Percentiles rank a stretch among this genome's conserved stretches.
Evolutionary conservation across 352 stramenopile species (phyloP).

Genomic region (Phytophthora colocasiae): DNA sequence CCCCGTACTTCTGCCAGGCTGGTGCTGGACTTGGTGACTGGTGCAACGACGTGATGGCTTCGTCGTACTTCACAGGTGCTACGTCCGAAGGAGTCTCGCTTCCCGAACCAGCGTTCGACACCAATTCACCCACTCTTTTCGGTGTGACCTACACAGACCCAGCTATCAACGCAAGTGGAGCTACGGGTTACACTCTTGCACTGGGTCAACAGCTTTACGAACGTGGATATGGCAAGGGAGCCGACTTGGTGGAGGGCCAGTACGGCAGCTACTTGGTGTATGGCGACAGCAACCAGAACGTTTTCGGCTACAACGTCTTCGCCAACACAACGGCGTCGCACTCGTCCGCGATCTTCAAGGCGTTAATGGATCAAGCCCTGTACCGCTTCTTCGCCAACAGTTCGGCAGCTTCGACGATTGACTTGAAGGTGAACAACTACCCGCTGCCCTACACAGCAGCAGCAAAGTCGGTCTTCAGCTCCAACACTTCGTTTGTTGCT

Average conservation of each 20-base stretch:
- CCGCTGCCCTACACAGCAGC: conserved; percentile 53
- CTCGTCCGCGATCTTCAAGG: conserved; percentile 63
- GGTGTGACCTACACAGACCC: conserved; percentile 61
- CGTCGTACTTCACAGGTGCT: conserved; percentile 45
- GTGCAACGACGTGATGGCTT: conserved; percentile 49
- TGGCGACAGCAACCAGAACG: conserved; percentile 43
- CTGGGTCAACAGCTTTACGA: conserved; percentile 62
- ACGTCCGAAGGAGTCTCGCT: conserved; percentile 29
- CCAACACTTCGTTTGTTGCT: conserved; percentile 58
- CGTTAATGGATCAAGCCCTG: conserved; percentile 63
- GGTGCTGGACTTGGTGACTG: conserved; percentile 32
- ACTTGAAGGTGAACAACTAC: conserved; percentile 45
- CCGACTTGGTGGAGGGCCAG: conserved; percentile 34
- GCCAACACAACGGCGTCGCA: conserved; percentile 71
- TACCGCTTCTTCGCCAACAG: conserved; percentile 63
- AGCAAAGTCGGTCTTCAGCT: conserved; percentile 46
- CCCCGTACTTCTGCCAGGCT: conserved; percentile 53
- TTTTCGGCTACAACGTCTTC: conserved; percentile 70
- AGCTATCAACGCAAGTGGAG: conserved; percentile 48
- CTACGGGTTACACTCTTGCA: conserved; percentile 52
- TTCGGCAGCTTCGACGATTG: conserved; percentile 40
- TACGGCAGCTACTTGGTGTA: conserved; percentile 62
- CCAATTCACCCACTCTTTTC: conserved; percentile 60
- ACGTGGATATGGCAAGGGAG: conserved; percentile 45
- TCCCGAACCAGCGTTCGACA: conserved; percentile 39